Conservation (phyloP, 2,329 filamentous ascomycete genomes). For the Lomentospora prolificans region DNA sequence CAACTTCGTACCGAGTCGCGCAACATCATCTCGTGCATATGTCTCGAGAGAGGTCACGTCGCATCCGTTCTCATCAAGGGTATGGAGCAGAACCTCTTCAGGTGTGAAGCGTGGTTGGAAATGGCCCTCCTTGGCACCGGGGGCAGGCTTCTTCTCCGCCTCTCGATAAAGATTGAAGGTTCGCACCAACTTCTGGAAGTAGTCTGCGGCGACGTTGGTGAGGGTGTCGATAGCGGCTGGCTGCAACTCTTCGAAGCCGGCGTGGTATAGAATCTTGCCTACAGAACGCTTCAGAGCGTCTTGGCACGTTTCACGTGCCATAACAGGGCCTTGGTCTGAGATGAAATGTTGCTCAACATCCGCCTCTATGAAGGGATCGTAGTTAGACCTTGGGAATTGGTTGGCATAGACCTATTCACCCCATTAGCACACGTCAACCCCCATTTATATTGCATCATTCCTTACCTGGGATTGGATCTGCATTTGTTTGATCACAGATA, state of each 20-base stretch:
- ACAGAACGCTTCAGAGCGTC: slow-evolving; percentile 82
- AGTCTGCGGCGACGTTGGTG: slow-evolving; percentile 81
- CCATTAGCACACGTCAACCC: not conserved
- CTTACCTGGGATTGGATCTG: slow-evolving; percentile 88
- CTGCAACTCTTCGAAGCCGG: slow-evolving; percentile 94
- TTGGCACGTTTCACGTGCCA: slow-evolving; percentile 73
- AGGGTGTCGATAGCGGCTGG: slow-evolving; percentile 85
- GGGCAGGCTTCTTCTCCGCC: slow-evolving; percentile 61
- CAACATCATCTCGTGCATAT: slow-evolving; percentile 91
- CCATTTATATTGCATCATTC: not conserved
- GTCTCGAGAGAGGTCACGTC: slow-evolving; percentile 72
- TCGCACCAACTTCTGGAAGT: slow-evolving; percentile 73
- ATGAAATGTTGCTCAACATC: slow-evolving; percentile 86
- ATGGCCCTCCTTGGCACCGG: slow-evolving; percentile 29
- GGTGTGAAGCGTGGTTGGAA: slow-evolving; percentile 61
- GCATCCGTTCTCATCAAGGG: slow-evolving; percentile 72
- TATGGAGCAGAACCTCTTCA: slow-evolving; percentile 82
- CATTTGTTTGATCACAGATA: slow-evolving; percentile 98
- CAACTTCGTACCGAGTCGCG: slow-evolving; percentile 71
- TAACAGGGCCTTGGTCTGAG: slow-evolving; percentile 78
- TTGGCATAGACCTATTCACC: slow-evolving; percentile 75
- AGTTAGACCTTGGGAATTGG: slow-evolving; percentile 94
- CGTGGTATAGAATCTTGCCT: slow-evolving; percentile 90
- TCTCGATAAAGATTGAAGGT: slow-evolving; percentile 79
- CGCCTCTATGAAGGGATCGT: slow-evolving; percentile 75